Evolutionary conservation across 148 eudicot genomes (phyloP).

Genomic region (Mesembryanthemum crystallinum): DNA sequence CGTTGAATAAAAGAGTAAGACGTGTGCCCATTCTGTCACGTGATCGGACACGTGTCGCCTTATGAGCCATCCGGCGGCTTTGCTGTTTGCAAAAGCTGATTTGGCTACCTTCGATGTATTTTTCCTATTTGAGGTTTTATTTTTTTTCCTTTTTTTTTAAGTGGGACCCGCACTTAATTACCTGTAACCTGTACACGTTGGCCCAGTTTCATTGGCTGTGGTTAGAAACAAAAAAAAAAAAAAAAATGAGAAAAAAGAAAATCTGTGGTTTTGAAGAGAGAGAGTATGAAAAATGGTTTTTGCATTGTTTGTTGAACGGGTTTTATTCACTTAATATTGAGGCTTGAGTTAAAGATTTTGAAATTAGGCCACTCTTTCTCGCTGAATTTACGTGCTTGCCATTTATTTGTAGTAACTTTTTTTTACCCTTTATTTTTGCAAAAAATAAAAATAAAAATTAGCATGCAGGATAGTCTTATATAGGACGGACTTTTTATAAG

Average conservation of each 20-base stretch:
- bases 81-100: not conserved
- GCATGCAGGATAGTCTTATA: too few relatives aligned
- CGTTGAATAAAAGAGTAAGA: not conserved
- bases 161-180: not conserved
- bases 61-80: conserved; percentile 2
- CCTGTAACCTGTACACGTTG: not conserved
- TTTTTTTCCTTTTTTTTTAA: too few relatives aligned
- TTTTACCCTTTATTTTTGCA: too few relatives aligned
- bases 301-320: not conserved
- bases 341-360: not conserved
- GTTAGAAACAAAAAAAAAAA: not conserved
- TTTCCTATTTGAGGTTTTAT: too few relatives aligned
- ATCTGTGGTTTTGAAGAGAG: not conserved
- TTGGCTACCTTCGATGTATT: conserved; percentile 3
- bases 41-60: conserved; percentile 11
- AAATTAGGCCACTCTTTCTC: not conserved
- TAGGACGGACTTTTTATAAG: too few relatives aligned
- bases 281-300: not conserved
- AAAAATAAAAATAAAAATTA: too few relatives aligned
- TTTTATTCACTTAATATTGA: not conserved
- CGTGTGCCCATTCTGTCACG: conserved; percentile 1
- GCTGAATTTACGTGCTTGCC: not conserved
- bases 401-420: too few relatives aligned
- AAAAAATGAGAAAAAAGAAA: not conserved
- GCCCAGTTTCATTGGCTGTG: not conserved